Base-by-base conservation (phyloP, 202 grass and related monocot genomes). In the Panicum virgatum region DNA sequence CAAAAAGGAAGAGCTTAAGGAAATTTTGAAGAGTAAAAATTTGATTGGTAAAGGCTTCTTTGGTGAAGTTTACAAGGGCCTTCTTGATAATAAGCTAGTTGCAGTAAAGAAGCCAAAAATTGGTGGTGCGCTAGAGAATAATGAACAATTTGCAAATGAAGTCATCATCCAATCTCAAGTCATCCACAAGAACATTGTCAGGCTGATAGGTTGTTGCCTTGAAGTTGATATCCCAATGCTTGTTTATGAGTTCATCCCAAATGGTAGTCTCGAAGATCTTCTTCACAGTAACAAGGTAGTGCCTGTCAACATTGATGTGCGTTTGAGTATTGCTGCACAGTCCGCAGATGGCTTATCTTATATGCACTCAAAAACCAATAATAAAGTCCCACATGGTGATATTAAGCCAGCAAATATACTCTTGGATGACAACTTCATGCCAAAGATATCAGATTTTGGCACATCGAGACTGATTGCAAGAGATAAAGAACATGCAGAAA, bases 351-450 rank as follows among this genome's bases (percentile, higher is more conserved):
- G 72, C 30, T 64, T 89, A 26, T 18, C 80, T 57, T 89, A 89
- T 54, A 75, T 91, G 61, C 89, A 79, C 72, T 73, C 43, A 14
- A 67, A 69, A 62, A 69, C 64, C 8, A 68, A n/a, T 18, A 66
- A 23, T 25, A 71, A 5, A 48, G 82, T 91, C 51, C 5, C 85
- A 7, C 81, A 88, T 38, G 75, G 83, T 73, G 81, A 88, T 67
- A 58, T 91, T 67, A 91, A 85, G 11, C 85, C 88, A 14, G 84
- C 81, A 8, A 90, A 89, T 22, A 76, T 89, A 65, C 87, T 86
- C 29, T 57, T 89, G 12, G 50, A 83, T 66, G n/a, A 86, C 13
- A 51, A 73, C 34, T 85, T 85, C 8, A 5, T 29, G 22, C 87
- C 87, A 19, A 89, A 89, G 52, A 72, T 89, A 4, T 82, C 78